Base-by-base conservation (phyloP, 331 rosid genomes). In the Rhamnella rubrinervis region DNA sequence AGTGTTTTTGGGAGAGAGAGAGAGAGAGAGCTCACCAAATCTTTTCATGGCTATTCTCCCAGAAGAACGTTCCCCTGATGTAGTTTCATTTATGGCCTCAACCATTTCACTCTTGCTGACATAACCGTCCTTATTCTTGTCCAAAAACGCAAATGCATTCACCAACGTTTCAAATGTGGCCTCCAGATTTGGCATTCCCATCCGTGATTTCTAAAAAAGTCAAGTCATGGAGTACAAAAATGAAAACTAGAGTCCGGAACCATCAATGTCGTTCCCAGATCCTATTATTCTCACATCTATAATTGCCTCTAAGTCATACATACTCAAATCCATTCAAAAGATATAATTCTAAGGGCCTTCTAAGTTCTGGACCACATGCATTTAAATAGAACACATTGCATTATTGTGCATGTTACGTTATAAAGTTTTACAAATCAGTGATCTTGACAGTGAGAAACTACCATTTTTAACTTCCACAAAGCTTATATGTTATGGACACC, bases 71-170 rank as follows among this genome's bases (percentile, higher is more conserved):
- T 83, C 98, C 63, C 98, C 98, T 5, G 96, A 71, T 6, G 88
- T 74, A 38, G 91, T 89, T 84, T 93, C 98, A 59, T 91, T 87
- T 63, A 93, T 88, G 62, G 98, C 91, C 66, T 80, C 68, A 18
- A 91, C 84, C 98, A 93, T 93, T 84, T 93, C 98, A 62, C 50
- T 85, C 88, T 80, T 93, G 89, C 98, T 93, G 63, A 91, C 97
- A 73, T 89, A 89, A 53, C 97, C 98, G 63, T 93, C 98, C 84
- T 73, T 91, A 59, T 93, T 93, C 84, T 87, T 91, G 85, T 93
- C 98, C 89, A 93, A 85, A 87, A 93, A 93, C 63, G 87, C 93
- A 55, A 93, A 93, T 26, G 97, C 81, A 73, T 93, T 89, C 20
- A 93, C 96, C 87, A 93, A 75, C 17, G 92, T 87, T 78, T 93